Conservation (phyloP, 2,329 filamentous ascomycete species). For the Rhinocladiella similis region DNA sequence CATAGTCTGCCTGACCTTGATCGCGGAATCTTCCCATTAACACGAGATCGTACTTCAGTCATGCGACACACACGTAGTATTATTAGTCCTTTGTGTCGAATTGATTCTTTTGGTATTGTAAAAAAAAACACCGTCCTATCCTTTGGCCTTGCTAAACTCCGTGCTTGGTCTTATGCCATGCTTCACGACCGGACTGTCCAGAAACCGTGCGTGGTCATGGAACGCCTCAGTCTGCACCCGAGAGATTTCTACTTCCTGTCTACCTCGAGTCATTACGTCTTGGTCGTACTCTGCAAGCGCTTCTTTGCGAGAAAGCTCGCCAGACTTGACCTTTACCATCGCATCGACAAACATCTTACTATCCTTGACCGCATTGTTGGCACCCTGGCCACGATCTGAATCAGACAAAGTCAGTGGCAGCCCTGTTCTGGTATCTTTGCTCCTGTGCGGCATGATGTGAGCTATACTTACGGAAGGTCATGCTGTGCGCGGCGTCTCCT, state of each 20-base stretch:
- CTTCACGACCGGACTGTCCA: slow-evolving; percentile 23
- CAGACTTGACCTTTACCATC: slow-evolving; percentile 21
- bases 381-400: slow-evolving; percentile 25
- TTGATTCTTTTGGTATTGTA: not conserved
- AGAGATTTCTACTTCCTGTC: slow-evolving; percentile 22
- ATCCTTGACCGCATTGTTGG: slow-evolving; percentile 26
- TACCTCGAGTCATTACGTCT: slow-evolving; percentile 19
- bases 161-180: slow-evolving; percentile 22
- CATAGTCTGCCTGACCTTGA: too few relatives aligned
- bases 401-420: not conserved
- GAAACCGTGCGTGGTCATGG: slow-evolving; percentile 20
- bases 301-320: slow-evolving; percentile 14
- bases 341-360: slow-evolving; percentile 21
- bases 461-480: slow-evolving; percentile 32
- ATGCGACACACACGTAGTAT: too few relatives aligned
- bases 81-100: too few relatives aligned
- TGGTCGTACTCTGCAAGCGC: slow-evolving; percentile 23
- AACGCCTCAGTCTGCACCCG: slow-evolving; percentile 20
- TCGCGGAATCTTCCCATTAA: too few relatives aligned
- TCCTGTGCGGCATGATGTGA: too few relatives aligned
- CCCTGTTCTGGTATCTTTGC: slow-evolving; percentile 49
- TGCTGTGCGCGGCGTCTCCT: slow-evolving; percentile 62
- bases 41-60: too few relatives aligned
- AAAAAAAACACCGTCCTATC: not conserved
- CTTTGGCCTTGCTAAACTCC: not conserved